Evolutionary conservation across 345 rosid species (phyloP).

Genomic region (Clarkia xantiana): DNA sequence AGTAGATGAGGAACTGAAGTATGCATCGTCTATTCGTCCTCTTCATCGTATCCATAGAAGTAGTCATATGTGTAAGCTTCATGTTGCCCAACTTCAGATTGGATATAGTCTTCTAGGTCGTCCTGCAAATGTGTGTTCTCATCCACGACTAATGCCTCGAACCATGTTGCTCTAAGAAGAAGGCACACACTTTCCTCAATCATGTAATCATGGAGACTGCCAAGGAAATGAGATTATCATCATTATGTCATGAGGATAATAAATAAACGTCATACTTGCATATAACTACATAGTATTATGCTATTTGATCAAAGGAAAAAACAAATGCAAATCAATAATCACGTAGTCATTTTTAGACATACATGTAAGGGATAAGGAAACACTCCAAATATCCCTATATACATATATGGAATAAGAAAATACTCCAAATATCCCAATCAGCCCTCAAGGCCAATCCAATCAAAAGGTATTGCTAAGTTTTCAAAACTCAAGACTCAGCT

Average conservation of each 20-base stretch:
- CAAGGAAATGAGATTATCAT: not conserved
- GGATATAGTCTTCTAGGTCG: conserved; percentile 34
- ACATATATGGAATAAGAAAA: too few relatives aligned
- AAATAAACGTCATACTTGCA: not conserved
- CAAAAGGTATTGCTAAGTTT: too few relatives aligned
- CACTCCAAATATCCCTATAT: too few relatives aligned
- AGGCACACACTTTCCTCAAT: conserved; percentile 87
- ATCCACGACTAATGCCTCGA: conserved; percentile 46
- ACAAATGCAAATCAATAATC: too few relatives aligned
- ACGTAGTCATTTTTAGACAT: too few relatives aligned
- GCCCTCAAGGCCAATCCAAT: too few relatives aligned
- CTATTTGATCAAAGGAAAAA: too few relatives aligned
- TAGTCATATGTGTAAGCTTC: not conserved
- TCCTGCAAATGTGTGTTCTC: conserved; percentile 21
- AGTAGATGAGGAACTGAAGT: conserved; percentile 30
- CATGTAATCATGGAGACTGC: conserved; percentile 78
- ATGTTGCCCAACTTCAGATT: conserved; percentile 21
- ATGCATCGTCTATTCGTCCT: conserved; percentile 56
- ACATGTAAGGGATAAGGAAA: too few relatives aligned
- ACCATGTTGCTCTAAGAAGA: conserved; percentile 83
- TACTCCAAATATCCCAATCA: too few relatives aligned
- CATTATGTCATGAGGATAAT: not conserved
- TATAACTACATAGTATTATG: too few relatives aligned
- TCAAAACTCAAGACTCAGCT: too few relatives aligned
- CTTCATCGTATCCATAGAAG: conserved; percentile 17